phyloP scores from a whole-genome alignment of 768 basidiomycete species.

The Auricularia sp. region DNA sequence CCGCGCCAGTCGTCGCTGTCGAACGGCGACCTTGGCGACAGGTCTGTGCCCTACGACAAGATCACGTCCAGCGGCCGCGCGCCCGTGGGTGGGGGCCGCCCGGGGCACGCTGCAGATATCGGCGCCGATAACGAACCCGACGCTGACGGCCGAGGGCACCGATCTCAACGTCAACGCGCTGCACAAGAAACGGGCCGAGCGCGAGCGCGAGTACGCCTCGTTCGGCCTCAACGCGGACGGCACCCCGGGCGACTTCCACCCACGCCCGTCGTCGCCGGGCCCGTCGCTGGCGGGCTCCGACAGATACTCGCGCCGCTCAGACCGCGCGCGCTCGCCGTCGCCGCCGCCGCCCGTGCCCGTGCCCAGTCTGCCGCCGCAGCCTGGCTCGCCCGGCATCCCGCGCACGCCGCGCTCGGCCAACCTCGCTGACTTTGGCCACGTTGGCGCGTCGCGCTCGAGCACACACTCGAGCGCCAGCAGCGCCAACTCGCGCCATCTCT shows the following conservation, averaged over 20 bases:
- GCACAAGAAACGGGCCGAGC: slow-evolving; percentile 41
- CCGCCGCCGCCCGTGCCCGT: neutral
- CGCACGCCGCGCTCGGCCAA: neutral
- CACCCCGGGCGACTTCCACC: slow-evolving; percentile 17
- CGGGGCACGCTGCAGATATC: slow-evolving; percentile 57
- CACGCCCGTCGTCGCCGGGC: slow-evolving; percentile 6
- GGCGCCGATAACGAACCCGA: slow-evolving; percentile 76
- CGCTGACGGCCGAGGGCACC: slow-evolving; percentile 59
- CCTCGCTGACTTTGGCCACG: neutral
- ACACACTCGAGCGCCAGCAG: neutral
- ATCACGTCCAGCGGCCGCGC: slow-evolving; percentile 46
- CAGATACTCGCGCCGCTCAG: neutral
- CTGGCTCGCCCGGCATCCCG: neutral
- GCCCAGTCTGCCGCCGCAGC: neutral
- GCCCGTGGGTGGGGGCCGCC: slow-evolving; percentile 45
- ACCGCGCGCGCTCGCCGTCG: neutral
- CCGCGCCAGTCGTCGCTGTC: slow-evolving; percentile 55
- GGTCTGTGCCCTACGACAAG: slow-evolving; percentile 66
- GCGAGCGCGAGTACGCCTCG: slow-evolving; percentile 42
- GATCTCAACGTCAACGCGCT: slow-evolving; percentile 57
- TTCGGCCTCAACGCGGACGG: slow-evolving; percentile 23
- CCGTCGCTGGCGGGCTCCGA: slow-evolving; percentile 4
- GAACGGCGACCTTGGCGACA: slow-evolving; percentile 43
- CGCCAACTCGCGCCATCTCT: neutral
- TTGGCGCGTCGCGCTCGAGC: neutral